phyloP scores from a whole-genome alignment of 257 asterid species.

The Oldenlandia corymbosa region DNA sequence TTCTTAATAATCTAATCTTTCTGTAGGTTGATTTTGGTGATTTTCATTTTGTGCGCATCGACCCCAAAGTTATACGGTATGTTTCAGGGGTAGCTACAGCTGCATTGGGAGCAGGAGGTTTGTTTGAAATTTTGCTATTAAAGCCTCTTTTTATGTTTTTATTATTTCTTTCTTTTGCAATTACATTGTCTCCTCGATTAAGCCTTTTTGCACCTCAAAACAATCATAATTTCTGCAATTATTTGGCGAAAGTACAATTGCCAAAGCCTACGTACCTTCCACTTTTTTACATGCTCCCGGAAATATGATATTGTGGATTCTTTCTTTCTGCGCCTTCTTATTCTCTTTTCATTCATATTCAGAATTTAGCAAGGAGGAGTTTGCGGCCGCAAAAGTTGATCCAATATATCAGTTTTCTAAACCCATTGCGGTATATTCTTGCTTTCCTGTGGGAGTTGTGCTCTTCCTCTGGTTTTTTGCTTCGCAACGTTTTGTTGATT shows the following conservation, averaged over 20 bases:
- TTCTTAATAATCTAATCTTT: constrained; percentile 11
- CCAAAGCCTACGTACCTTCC: neutral
- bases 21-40: constrained; percentile 96
- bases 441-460: constrained; percentile 1
- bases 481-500: neutral
- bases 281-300: neutral
- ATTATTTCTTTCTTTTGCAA: constrained; percentile 7
- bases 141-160: constrained; percentile 8
- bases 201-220: neutral
- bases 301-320: neutral
- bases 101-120: constrained; percentile 88
- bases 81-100: constrained; percentile 95
- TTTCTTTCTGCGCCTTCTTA: constrained; percentile 1
- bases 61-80: constrained; percentile 70
- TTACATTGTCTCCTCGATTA: neutral
- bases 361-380: constrained; percentile 77
- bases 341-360: constrained; percentile 26
- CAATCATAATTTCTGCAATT: neutral
- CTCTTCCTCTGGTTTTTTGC: constrained; percentile 6
- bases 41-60: constrained; percentile 80
- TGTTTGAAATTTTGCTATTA: constrained; percentile 18
- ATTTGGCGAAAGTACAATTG: neutral
- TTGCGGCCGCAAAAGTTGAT: constrained; percentile 69
- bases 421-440: constrained; percentile 64
- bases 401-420: constrained; percentile 81